Conservation (phyloP, 148 eudicot genomes). For the Oxyria digyna region DNA sequence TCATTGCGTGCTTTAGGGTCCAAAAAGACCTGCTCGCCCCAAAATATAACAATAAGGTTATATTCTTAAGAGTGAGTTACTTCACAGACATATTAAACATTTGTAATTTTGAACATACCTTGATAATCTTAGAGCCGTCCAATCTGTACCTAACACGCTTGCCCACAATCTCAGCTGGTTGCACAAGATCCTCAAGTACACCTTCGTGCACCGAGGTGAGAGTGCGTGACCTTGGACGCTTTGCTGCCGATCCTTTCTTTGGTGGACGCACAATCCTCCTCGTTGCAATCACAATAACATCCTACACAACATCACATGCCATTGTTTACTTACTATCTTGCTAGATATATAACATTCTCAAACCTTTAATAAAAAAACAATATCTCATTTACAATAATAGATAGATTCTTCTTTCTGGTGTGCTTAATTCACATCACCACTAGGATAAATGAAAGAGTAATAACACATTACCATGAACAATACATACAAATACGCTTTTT, state of each 20-base stretch:
- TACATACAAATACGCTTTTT: too few species aligned
- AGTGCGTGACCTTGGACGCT: conserved; percentile 9
- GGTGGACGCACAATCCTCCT: conserved; percentile 10
- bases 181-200: conserved; percentile 6
- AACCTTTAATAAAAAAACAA: background rate
- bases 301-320: background rate
- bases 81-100: background rate
- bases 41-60: background rate
- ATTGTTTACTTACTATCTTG: background rate
- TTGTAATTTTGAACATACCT: background rate
- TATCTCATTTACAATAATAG: background rate
- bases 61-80: background rate
- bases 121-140: conserved; percentile 9
- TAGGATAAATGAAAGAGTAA: too few species aligned
- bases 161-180: conserved; percentile 9
- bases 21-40: background rate
- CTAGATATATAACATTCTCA: background rate
- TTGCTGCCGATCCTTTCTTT: conserved; percentile 8
- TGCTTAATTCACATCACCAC: background rate
- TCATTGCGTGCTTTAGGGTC: conserved; percentile 9
- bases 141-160: conserved; percentile 6
- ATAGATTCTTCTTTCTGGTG: background rate
- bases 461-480: too few species aligned
- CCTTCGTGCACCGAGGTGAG: conserved; percentile 6
- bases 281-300: conserved; percentile 7